phyloP scores from a whole-genome alignment of 768 basidiomycete genomes.

The Auricularia sp. region DNA sequence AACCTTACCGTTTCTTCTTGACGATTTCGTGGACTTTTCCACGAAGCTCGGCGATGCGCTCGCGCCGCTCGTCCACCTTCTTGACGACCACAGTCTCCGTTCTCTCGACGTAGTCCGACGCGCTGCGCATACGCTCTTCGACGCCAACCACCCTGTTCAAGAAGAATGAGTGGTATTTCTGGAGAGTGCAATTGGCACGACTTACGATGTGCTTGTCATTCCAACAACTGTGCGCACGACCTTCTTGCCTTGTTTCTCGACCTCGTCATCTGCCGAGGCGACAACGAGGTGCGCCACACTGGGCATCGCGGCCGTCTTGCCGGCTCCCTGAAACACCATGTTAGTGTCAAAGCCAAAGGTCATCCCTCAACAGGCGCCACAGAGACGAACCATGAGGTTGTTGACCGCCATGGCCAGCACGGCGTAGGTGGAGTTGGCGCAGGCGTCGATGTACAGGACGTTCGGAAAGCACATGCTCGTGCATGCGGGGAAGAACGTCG shows the following conservation, averaged over 20 bases:
- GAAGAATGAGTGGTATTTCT: too few relatives aligned
- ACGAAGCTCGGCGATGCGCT: background rate
- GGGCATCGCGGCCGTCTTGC: background rate
- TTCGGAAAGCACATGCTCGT: background rate
- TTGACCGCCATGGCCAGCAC: background rate
- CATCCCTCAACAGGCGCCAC: too few relatives aligned
- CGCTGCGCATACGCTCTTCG: background rate
- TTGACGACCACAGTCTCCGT: background rate
- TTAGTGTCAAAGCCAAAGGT: too few relatives aligned
- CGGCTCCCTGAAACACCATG: background rate
- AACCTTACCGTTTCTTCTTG: background rate
- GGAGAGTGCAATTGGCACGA: too few relatives aligned
- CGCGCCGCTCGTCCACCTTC: background rate
- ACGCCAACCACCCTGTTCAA: background rate
- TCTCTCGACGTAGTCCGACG: background rate
- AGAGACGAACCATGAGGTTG: background rate
- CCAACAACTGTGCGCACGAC: background rate
- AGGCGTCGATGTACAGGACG: background rate
- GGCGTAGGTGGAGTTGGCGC: background rate
- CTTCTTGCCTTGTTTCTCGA: background rate
- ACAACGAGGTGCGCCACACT: background rate
- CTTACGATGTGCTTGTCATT: background rate
- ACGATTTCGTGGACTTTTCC: background rate
- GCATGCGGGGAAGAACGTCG: background rate
- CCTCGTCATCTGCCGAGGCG: background rate